Percentiles rank a stretch among this genome's conserved stretches.
Conservation (phyloP, 495 filamentous ascomycete species). For the Lophiostoma macrostomum region DNA sequence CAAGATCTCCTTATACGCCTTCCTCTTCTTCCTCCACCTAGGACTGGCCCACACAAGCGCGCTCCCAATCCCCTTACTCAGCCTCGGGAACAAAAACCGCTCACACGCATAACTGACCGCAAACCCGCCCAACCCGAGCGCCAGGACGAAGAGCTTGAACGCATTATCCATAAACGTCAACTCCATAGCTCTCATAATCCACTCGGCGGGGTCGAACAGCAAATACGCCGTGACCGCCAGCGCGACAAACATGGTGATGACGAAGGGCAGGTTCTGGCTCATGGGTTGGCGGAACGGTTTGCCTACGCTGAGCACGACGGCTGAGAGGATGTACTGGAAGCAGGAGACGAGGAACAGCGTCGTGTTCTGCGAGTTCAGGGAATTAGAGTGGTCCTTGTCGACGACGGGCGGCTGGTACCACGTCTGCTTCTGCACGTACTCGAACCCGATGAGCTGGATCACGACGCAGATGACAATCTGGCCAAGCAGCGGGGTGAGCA, state of each 20-base stretch:
- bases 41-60: constrained; percentile 54
- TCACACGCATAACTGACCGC: constrained; percentile 66
- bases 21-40: constrained; percentile 67
- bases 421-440: constrained; percentile 66
- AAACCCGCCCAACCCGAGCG: constrained; percentile 66
- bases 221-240: constrained; percentile 69
- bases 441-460: constrained; percentile 71
- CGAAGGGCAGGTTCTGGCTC: constrained; percentile 76
- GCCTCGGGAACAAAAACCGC: constrained; percentile 60
- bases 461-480: constrained; percentile 80
- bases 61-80: constrained; percentile 67
- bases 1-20: constrained; percentile 78
- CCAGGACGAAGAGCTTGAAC: constrained; percentile 70
- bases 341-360: constrained; percentile 84
- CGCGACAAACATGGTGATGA: constrained; percentile 68
- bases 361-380: constrained; percentile 89
- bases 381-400: constrained; percentile 71
- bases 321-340: constrained; percentile 90
- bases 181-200: constrained; percentile 75
- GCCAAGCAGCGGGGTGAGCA: constrained; percentile 82
- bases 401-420: constrained; percentile 85
- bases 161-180: constrained; percentile 67
- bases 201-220: constrained; percentile 66
- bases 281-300: constrained; percentile 83
- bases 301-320: constrained; percentile 83